phyloP scores from a whole-genome alignment of 306 rosid genomes.

The Glycyrrhiza uralensis region DNA sequence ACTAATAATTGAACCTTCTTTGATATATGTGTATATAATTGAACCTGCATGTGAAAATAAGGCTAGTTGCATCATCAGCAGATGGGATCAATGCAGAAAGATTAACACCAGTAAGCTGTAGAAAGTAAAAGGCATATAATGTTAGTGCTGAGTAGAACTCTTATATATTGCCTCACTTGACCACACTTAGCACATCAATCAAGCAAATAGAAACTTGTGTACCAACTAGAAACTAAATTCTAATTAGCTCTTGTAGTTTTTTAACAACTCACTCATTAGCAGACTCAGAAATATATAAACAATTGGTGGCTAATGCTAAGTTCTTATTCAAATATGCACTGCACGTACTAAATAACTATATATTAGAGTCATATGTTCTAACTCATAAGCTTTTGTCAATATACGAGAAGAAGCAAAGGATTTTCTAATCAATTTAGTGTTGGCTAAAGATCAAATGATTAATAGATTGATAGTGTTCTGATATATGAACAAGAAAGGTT shows the following conservation, averaged over 20 bases:
- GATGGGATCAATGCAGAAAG: constrained; percentile 67
- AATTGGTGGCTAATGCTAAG: no score
- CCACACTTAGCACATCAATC: not conserved
- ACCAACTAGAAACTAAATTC: no score
- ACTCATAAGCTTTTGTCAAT: constrained; percentile 22
- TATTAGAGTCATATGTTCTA: constrained; percentile 15
- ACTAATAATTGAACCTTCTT: not conserved
- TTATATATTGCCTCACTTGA: not conserved
- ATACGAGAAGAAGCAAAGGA: constrained; percentile 11
- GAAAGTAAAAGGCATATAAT: not conserved
- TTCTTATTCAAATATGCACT: no score
- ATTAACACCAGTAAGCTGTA: constrained; percentile 62
- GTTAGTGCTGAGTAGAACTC: not conserved
- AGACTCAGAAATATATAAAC: no score
- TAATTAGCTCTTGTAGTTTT: no score
- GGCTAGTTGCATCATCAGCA: constrained; percentile 65
- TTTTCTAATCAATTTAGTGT: not conserved
- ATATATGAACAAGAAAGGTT: no score
- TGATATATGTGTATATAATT: no score
- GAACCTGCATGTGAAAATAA: no score
- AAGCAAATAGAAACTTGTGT: no score
- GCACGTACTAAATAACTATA: constrained; percentile 15
- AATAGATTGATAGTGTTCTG: no score
- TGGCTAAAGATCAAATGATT: no score
- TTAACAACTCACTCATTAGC: no score